A percentile compares a stretch with the other conserved stretches of the same genome.
Conservation (phyloP, 2,329 filamentous ascomycete species). For the Claviceps sp. region DNA sequence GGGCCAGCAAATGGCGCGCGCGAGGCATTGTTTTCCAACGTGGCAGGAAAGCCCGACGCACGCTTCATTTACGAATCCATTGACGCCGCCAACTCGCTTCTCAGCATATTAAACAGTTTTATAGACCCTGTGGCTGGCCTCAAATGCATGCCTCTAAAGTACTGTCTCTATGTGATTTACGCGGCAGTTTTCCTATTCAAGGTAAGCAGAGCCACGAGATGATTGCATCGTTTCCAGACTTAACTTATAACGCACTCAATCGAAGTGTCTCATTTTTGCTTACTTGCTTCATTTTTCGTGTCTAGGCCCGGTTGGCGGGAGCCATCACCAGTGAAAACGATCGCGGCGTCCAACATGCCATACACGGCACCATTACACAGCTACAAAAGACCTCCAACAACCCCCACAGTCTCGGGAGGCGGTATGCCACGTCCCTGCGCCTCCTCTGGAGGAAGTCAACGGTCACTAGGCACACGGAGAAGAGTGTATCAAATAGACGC, state of each 20-base stretch:
- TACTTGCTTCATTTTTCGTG: too few species aligned
- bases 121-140: slow-evolving; percentile 45
- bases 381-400: slow-evolving; percentile 44
- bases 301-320: slow-evolving; percentile 41
- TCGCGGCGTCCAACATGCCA: slow-evolving; percentile 41
- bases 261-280: too few species aligned
- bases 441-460: slow-evolving; percentile 40
- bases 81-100: slow-evolving; percentile 47
- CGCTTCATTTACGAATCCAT: slow-evolving; percentile 55
- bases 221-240: too few species aligned
- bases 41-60: slow-evolving; percentile 47
- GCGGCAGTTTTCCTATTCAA: slow-evolving; percentile 54
- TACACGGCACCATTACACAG: slow-evolving; percentile 44
- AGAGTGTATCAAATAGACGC: background rate
- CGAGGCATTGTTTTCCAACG: slow-evolving; percentile 34
- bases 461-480: slow-evolving; percentile 5
- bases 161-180: slow-evolving; percentile 50
- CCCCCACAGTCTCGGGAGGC: slow-evolving; percentile 44
- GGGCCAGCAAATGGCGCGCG: slow-evolving; percentile 19
- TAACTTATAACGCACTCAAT: too few species aligned
- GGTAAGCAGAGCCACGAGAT: slow-evolving; percentile 18
- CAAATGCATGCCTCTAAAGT: slow-evolving; percentile 50
- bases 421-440: slow-evolving; percentile 47
- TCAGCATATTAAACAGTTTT: slow-evolving; percentile 45
- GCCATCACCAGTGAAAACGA: slow-evolving; percentile 42